Base-by-base conservation (phyloP, 495 filamentous ascomycete species). In the Aspergillus saccharolyticus region DNA sequence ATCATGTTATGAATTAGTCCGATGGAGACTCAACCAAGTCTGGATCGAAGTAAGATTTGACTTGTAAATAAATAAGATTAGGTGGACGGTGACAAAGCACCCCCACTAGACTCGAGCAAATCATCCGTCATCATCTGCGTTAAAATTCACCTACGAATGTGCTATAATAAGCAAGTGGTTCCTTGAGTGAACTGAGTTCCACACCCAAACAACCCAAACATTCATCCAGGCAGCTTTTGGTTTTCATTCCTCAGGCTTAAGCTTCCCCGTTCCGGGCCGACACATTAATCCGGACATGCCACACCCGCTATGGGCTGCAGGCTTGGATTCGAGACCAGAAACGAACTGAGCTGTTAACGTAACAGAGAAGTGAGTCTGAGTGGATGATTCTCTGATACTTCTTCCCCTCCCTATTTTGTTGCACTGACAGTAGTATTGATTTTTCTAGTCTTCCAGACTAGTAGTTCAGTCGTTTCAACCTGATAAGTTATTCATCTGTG, bases 261-360 rank as follows among this genome's bases (percentile, higher is more conserved):
- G 33, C 33, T 39, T 39, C 33, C 33, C 33, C 10, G 33, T 39
- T 43, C 33, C 65, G 64, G 64, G 30, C 65, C 65, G 65, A 61
- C 39, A 4, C 30, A 57, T 61, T 42, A 39, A 56, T 59, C 62
- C 65, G 60, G 64, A 52, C 30, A 28, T 54, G 55, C 58, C 42
- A 59, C 56, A 42, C 22, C 54, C 52, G 55, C 12, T 39, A 12
- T 39, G 39, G 50, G 24, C 52, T 65, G 59, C 63, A 62, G 63
- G n/a, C n/a, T n/a, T n/a, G n/a, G 59, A 58, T 63, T 66, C 64
- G 58, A 66, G 64, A 66, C 64, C 58, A 56, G 46, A 58, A 58
- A 28, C 52, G 47, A 58, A 39, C 33, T 39, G 33, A 39, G 33
- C 33, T 39, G 33, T 39, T 39, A 39, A 39, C 25, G 25, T 28